A percentile compares a stretch with the other conserved stretches of the same genome.
Evolutionary conservation across 2,329 filamentous ascomycete genomes (phyloP).

Genomic region (Penicillium corylophilum): DNA sequence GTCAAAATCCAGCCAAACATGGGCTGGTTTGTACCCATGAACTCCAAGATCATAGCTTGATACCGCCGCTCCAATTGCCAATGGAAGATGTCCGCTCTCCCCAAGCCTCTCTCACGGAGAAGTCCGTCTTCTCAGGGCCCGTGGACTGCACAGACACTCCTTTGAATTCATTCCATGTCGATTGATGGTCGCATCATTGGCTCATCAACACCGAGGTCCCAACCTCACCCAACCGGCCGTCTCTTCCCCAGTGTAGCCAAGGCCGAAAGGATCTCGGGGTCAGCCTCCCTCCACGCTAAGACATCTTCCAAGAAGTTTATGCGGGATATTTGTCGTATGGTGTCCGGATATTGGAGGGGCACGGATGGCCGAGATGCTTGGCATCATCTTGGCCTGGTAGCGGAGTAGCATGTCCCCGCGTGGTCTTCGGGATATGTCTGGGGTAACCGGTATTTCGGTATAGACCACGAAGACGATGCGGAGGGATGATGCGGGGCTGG

Average conservation of each 20-base stretch:
- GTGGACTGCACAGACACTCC: not conserved
- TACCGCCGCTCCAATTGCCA: not conserved
- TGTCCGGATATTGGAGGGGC: constrained; percentile 12
- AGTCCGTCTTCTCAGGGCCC: not conserved
- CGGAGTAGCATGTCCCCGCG: constrained; percentile 16
- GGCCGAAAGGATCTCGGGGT: constrained; percentile 11
- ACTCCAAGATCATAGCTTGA: not conserved
- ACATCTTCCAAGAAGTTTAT: constrained; percentile 3
- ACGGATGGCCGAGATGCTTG: constrained; percentile 21
- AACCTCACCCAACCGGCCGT: constrained; percentile 3
- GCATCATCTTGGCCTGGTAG: constrained; percentile 22
- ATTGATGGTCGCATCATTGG: constrained; percentile 5
- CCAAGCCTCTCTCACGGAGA: not conserved
- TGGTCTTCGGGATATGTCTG: constrained; percentile 9
- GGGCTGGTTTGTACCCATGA: not conserved
- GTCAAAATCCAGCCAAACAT: not conserved
- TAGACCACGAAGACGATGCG: constrained; percentile 13
- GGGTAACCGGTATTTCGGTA: constrained; percentile 8
- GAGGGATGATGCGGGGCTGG: constrained; percentile 10
- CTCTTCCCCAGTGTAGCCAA: constrained; percentile 9
- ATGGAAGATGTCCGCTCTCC: not conserved
- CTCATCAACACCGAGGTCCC: constrained; percentile 5
- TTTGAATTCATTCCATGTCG: not conserved
- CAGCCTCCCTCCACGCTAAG: constrained; percentile 13
- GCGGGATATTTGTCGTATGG: constrained; percentile 10